Base-by-base conservation (phyloP, 75 land plant species). In the Pinus tabuliformis region DNA sequence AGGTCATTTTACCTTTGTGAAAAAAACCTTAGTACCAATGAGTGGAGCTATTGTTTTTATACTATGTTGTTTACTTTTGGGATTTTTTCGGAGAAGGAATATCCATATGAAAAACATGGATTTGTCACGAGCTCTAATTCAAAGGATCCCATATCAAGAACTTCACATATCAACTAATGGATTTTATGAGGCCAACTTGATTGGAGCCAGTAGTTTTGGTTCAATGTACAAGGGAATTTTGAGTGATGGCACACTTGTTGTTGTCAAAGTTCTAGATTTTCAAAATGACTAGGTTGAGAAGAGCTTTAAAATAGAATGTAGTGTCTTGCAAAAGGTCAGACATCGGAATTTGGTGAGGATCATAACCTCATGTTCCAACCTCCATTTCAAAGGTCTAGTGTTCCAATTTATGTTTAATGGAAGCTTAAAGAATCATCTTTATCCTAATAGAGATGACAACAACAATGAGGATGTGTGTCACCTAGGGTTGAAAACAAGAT, bases 401-500 rank as follows among this genome's bases (percentile, higher is more conserved):
- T 57, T 83, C 17, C 79, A 83, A 39, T 83, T 72, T 82, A 81
- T 86, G 82, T 73, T 82, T 0, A 82, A 79, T 37, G 87, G 85
- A n/a, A 78, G 70, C 58, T 59, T 86, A 21, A 79, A 75, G 49
- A 61, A 56, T 5, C 71, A 64, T 20, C 16, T 83, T 57, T 58
- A 79, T 65, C 26, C 61, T 28, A n/a, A 71, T 56, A 33, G 54
- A 24, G 57, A 45, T 45, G 49, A 45, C 49, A 45, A 45, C 8
- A 7, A 45, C 8, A 45, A 7, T 45, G 45, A 36, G 24, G 28
- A 21, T n/a, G 24, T 39, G n/a, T 17, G 57, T 3, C 21, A n/a
- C 0, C 39, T 82, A 16, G 59, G 28, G 18, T 78, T 78, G 56
- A 39, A 57, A 0, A 18, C 39, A 3, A 37, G 70, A 39, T 16